Base-by-base conservation (phyloP, 2,329 filamentous ascomycete species). In the Fusarium clavum region DNA sequence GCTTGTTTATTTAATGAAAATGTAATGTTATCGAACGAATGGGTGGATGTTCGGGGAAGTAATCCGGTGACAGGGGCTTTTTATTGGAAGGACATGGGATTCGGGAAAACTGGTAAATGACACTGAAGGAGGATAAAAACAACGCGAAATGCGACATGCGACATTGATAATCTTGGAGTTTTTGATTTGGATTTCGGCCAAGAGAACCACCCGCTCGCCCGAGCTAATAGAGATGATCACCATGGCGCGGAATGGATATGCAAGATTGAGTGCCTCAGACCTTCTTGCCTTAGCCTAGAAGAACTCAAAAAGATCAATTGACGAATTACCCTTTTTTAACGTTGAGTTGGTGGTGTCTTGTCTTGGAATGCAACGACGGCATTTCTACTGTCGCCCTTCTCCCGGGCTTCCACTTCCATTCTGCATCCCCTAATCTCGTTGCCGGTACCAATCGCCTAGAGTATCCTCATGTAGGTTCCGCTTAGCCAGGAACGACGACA, bases 191-290 rank as follows among this genome's bases (percentile, higher is more conserved):
- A 54, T 27, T 20, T 64, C 32, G 41, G 61, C 53, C 48, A 63
- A 64, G 57, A 48, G 6, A 34, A 32, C 10, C 29, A 53, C 43
- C 67, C 49, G 27, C 38, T 58, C 18, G 38, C 32, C 49, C 45
- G 65, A 69, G 60, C 41, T 64, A 59, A 45, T 25, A 40, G 27
- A 47, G 54, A 27, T 51, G 56, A 68, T 71, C 51, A 53, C 11
- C 58, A 56, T 67, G 58, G 67, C 45, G 67, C 43, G 49, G 67
- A 64, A 61, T 68, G 41, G 46, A 67, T 47, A 71, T 70, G 64
- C 68, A 71, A 70, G 58, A 70, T 70, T 70, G 67, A 71, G 63
- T 69, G 63, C 58, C 44, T 45, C 41, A 60, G 63, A 64, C 43
- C 47, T 13, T 32, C 30, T n/a, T 48, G 12, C 22, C 45, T 66